Conservation (phyloP, 2,329 filamentous ascomycete species). For the Fulvia fulva region DNA sequence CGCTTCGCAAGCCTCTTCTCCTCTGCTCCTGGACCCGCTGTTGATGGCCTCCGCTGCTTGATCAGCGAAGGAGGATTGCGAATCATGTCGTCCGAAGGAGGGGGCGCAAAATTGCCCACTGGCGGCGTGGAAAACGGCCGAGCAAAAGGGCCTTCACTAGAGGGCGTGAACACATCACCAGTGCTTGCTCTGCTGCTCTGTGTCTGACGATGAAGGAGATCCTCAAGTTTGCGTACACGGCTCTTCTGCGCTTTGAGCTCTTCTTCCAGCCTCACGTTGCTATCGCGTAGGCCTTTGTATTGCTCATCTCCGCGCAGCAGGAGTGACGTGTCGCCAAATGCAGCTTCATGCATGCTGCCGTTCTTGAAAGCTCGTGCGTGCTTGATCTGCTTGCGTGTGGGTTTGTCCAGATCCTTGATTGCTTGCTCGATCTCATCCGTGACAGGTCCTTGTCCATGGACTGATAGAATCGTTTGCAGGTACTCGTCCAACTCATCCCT, state of each 20-base stretch:
- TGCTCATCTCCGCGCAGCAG: conserved; percentile 86
- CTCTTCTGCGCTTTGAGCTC: conserved; percentile 85
- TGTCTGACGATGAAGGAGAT: conserved; percentile 80
- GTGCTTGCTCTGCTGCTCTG: conserved; percentile 46
- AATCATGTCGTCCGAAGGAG: conserved; percentile 22
- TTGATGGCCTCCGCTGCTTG: conserved; percentile 53
- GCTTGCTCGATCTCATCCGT: conserved; percentile 71
- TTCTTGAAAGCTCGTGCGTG: conserved; percentile 93
- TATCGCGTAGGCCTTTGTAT: conserved; percentile 50
- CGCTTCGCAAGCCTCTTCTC: conserved; percentile 59
- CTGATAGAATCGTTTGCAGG: conserved; percentile 59
- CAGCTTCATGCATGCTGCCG: conserved; percentile 89
- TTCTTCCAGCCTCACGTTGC: conserved; percentile 55
- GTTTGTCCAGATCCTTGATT: conserved; percentile 72
- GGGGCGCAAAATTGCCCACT: conserved; percentile 11
- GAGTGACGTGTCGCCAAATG: conserved; percentile 79
- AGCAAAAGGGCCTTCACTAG: conserved; percentile 21
- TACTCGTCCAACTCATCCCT: conserved; percentile 76
- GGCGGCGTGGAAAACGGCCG: conserved; percentile 22
- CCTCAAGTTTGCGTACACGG: conserved; percentile 84
- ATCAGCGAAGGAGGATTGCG: conserved; percentile 23
- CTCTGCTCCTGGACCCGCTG: conserved; percentile 58
- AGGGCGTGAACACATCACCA: conserved; percentile 33
- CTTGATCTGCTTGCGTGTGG: conserved; percentile 81
- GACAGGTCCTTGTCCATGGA: conserved; percentile 62